phyloP scores from a whole-genome alignment of 768 basidiomycete genomes.

The Agrocybe praecox region DNA sequence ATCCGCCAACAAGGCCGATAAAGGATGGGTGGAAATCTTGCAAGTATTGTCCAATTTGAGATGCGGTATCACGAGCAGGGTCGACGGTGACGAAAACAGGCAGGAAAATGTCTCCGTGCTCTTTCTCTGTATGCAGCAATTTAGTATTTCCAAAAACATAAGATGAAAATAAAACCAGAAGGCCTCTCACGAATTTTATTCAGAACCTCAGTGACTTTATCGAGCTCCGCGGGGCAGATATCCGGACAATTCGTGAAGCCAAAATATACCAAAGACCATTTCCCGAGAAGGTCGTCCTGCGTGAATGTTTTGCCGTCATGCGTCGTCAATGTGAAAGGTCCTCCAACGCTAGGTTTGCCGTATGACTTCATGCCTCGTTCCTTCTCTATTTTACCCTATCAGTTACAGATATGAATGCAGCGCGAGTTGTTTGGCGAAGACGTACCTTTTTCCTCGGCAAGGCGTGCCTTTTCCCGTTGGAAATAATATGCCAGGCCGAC shows the following conservation, averaged over 20 bases:
- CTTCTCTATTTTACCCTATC: slow-evolving; percentile 51
- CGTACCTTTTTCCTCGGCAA: slow-evolving; percentile 78
- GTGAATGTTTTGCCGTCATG: slow-evolving; percentile 75
- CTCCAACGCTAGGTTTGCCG: slow-evolving; percentile 89
- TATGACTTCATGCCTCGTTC: slow-evolving; percentile 73
- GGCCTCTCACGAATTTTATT: slow-evolving; percentile 65
- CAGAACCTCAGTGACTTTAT: slow-evolving; percentile 87
- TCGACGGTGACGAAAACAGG: slow-evolving; percentile 97
- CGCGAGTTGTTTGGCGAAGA: slow-evolving; percentile 9
- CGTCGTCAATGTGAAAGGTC: slow-evolving; percentile 79
- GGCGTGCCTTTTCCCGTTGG: slow-evolving; percentile 77
- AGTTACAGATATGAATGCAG: background rate
- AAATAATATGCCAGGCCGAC: slow-evolving; percentile 88
- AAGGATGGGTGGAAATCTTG: slow-evolving; percentile 92
- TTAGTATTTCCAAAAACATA: background rate
- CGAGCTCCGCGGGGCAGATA: slow-evolving; percentile 97
- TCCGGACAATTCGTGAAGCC: slow-evolving; percentile 99
- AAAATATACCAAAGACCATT: slow-evolving; percentile 94
- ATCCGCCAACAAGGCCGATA: slow-evolving; percentile 85
- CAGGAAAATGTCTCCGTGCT: slow-evolving; percentile 71
- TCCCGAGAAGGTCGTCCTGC: slow-evolving; percentile 81
- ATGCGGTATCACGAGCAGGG: slow-evolving; percentile 82
- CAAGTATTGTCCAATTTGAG: slow-evolving; percentile 64
- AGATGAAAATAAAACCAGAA: background rate
- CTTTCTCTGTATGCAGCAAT: slow-evolving; percentile 52